phyloP scores from a whole-genome alignment of 345 rosid genomes.

The Aquilaria yunnanensis region DNA sequence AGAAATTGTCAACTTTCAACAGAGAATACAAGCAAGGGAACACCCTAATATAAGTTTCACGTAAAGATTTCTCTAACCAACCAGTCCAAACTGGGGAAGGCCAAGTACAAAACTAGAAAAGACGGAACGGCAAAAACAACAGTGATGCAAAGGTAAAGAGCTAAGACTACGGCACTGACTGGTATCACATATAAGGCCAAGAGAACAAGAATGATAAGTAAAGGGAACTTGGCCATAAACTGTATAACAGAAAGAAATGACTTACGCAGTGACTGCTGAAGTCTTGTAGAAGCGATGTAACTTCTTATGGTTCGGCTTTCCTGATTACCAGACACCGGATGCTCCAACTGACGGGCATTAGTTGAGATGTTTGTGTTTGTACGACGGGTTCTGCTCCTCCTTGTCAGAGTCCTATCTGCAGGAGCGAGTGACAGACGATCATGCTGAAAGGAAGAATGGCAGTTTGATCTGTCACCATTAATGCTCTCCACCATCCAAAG shows the following conservation, averaged over 20 bases:
- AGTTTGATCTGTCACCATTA: slow-evolving; percentile 40
- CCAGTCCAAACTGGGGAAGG: slow-evolving; percentile 61
- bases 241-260: slow-evolving; percentile 48
- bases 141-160: slow-evolving; percentile 50
- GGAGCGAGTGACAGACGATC: slow-evolving; percentile 21
- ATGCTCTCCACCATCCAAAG: slow-evolving; percentile 71
- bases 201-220: slow-evolving; percentile 46
- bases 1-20: slow-evolving; percentile 10
- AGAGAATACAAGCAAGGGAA: slow-evolving; percentile 2
- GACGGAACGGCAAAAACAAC: slow-evolving; percentile 61
- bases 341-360: slow-evolving; percentile 1
- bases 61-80: slow-evolving; percentile 58
- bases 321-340: slow-evolving; percentile 10
- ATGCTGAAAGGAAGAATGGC: slow-evolving; percentile 19
- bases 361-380: slow-evolving; percentile 8
- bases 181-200: slow-evolving; percentile 57
- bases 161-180: slow-evolving; percentile 54
- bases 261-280: slow-evolving; percentile 39
- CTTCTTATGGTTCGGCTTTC: slow-evolving; percentile 11
- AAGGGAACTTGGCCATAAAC: slow-evolving; percentile 50
- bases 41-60: slow-evolving; percentile 5
- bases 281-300: slow-evolving; percentile 29
- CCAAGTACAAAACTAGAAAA: slow-evolving; percentile 49
- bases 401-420: slow-evolving; percentile 15
- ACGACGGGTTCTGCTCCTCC: slow-evolving; percentile 19